These are phyloP conservation scores for Cladosporium colombiae DNA, from an alignment of 2,329 filamentous ascomycete genomes.

Conservation along the genomic window DNA sequence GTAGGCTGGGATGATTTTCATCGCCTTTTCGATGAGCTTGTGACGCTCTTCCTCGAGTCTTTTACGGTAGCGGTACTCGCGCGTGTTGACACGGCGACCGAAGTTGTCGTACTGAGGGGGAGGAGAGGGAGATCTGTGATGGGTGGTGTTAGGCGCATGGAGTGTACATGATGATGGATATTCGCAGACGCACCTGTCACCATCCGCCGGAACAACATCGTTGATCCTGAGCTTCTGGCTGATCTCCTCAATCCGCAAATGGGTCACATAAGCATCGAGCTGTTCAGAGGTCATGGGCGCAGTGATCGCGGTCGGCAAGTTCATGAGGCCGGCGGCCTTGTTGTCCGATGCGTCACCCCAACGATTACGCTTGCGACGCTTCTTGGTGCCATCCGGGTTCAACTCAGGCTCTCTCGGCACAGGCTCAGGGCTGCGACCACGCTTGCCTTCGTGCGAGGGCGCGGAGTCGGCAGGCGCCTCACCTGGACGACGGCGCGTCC, in stretches of 20 bases:
- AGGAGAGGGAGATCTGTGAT: conserved; percentile 84
- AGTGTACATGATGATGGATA: neutral
- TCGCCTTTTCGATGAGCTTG: conserved; percentile 97
- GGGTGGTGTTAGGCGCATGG: neutral
- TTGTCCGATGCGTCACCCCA: conserved; percentile 98
- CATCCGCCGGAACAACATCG: conserved; percentile 95
- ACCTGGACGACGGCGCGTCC: conserved; percentile 77
- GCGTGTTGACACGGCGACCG: conserved; percentile 97
- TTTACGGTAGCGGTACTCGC: conserved; percentile 98
- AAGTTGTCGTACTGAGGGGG: conserved; percentile 99
- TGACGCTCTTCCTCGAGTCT: conserved; percentile 97
- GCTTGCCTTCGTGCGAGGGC: conserved; percentile 62
- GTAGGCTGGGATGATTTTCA: conserved; percentile 99
- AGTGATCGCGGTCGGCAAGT: conserved; percentile 91
- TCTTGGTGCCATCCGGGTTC: conserved; percentile 71
- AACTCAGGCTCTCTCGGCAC: conserved; percentile 35
- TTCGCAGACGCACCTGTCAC: conserved; percentile 72
- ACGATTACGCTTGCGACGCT: conserved; percentile 96
- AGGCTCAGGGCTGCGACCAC: conserved; percentile 79
- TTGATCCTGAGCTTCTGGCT: conserved; percentile 99
- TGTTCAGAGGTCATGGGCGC: conserved; percentile 98
- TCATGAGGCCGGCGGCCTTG: conserved; percentile 97
- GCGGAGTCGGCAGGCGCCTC: conserved; percentile 47
- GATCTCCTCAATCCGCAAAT: conserved; percentile 97
- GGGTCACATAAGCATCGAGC: conserved; percentile 93